phyloP scores from a whole-genome alignment of 2,329 filamentous ascomycete species.

The Colletotrichum sp. region DNA sequence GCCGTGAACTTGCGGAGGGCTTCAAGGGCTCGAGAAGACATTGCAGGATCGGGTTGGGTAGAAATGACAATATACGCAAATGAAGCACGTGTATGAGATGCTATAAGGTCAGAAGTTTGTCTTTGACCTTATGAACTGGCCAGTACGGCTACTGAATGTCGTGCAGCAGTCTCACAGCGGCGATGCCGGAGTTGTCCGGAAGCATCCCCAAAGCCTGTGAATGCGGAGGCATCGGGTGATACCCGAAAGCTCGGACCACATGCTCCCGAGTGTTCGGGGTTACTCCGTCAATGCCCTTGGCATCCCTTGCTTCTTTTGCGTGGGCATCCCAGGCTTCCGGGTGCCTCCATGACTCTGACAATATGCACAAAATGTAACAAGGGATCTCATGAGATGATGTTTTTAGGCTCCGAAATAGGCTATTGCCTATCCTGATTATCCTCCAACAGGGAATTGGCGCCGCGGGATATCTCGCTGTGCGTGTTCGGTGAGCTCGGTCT shows the following conservation, averaged over 20 bases:
- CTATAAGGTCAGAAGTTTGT: not conserved
- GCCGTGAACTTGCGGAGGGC: slow-evolving; percentile 3
- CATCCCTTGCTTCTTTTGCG: not conserved
- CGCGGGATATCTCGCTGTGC: not conserved
- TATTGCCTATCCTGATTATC: not conserved
- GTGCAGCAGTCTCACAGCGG: not conserved
- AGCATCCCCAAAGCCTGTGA: not conserved
- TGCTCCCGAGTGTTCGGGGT: not conserved
- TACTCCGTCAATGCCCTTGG: not conserved
- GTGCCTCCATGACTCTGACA: not conserved
- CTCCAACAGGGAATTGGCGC: not conserved
- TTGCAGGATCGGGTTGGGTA: not conserved
- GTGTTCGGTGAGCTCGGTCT: not conserved
- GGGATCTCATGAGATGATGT: not conserved
- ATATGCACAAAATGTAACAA: not conserved
- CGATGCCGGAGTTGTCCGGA: not conserved
- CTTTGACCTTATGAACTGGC: not conserved
- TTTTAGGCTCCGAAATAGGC: not conserved
- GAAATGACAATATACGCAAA: not conserved
- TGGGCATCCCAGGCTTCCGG: not conserved
- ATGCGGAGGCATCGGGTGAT: not conserved
- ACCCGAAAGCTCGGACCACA: not conserved
- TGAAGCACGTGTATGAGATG: not conserved
- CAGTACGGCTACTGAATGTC: not conserved
- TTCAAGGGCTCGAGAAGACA: not conserved